These are phyloP conservation scores for Crithidia expoeki DNA, from an alignment of 208 protist species.

Conservation along the genomic window DNA sequence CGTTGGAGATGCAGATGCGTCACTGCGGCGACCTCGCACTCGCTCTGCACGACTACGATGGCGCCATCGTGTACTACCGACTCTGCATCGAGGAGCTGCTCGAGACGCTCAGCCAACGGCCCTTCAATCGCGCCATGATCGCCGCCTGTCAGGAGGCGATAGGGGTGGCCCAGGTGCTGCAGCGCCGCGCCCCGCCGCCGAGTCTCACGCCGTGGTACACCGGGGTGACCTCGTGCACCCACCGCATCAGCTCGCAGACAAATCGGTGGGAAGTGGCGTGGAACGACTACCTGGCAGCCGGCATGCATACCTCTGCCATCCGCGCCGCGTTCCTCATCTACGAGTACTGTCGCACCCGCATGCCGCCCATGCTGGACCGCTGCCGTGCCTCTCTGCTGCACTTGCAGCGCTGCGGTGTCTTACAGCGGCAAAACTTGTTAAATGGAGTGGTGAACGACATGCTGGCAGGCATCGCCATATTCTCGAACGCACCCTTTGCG, in stretches of 20 bases:
- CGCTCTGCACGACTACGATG: constrained; percentile 64
- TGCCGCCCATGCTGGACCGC: constrained; percentile 58
- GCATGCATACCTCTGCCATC: constrained; percentile 46
- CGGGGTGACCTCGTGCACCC: constrained; percentile 40
- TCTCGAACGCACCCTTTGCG: constrained; percentile 71
- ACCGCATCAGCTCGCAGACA: constrained; percentile 47
- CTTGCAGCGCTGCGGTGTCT: constrained; percentile 56
- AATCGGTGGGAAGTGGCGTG: constrained; percentile 68
- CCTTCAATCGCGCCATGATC: constrained; percentile 74
- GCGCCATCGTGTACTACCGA: constrained; percentile 64
- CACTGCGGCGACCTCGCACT: constrained; percentile 74
- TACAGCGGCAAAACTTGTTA: constrained; percentile 40
- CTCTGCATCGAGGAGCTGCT: constrained; percentile 81
- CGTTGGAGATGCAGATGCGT: constrained; percentile 87
- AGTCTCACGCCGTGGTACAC: constrained; percentile 59
- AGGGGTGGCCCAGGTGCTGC: constrained; percentile 60
- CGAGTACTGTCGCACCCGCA: constrained; percentile 68
- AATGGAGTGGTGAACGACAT: constrained; percentile 65
- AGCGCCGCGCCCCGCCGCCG: constrained; percentile 49
- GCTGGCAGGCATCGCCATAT: constrained; percentile 54
- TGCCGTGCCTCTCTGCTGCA: constrained; percentile 43
- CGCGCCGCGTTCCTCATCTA: constrained; percentile 70
- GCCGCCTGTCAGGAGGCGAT: constrained; percentile 80
- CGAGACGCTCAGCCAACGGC: constrained; percentile 52
- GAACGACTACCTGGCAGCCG: constrained; percentile 65